Evolutionary conservation across 2,329 filamentous ascomycete species (phyloP).

Genomic region (Cladosporium sp.): DNA sequence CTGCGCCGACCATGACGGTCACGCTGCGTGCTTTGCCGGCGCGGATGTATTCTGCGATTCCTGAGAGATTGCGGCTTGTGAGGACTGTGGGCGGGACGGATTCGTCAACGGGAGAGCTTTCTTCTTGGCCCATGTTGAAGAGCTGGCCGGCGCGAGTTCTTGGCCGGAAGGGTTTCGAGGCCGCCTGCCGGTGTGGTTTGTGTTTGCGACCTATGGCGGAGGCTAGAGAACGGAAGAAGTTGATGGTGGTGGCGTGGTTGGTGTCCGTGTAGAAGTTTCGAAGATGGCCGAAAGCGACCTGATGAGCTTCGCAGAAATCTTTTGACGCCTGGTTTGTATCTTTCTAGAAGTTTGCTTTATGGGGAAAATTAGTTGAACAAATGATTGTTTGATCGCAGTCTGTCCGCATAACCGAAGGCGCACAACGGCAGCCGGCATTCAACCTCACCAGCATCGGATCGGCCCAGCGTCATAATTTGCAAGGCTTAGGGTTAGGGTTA

Average conservation of each 20-base stretch:
- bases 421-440: no score
- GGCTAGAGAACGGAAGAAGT: slow-evolving; percentile 13
- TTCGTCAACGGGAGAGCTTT: slow-evolving; percentile 61
- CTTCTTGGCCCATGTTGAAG: slow-evolving; percentile 77
- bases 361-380: no score
- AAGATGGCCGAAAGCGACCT: no score
- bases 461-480: no score
- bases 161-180: not conserved
- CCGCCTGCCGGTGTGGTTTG: slow-evolving; percentile 36
- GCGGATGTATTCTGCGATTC: slow-evolving; percentile 74
- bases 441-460: no score
- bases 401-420: no score
- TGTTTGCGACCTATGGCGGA: slow-evolving; percentile 48
- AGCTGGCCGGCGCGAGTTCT: not conserved
- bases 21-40: slow-evolving; percentile 62
- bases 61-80: slow-evolving; percentile 60
- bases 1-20: slow-evolving; percentile 85
- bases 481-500: no score
- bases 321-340: no score
- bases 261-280: not conserved
- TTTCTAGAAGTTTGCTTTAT: no score
- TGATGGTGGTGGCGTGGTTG: slow-evolving; percentile 10
- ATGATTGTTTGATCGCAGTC: no score
- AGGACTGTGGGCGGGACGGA: slow-evolving; percentile 60
- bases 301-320: no score